Percentiles rank a stretch among this genome's conserved stretches.
phyloP scores from a whole-genome alignment of 192 early-diverging fungal species.

The Coemansia interrupta region DNA sequence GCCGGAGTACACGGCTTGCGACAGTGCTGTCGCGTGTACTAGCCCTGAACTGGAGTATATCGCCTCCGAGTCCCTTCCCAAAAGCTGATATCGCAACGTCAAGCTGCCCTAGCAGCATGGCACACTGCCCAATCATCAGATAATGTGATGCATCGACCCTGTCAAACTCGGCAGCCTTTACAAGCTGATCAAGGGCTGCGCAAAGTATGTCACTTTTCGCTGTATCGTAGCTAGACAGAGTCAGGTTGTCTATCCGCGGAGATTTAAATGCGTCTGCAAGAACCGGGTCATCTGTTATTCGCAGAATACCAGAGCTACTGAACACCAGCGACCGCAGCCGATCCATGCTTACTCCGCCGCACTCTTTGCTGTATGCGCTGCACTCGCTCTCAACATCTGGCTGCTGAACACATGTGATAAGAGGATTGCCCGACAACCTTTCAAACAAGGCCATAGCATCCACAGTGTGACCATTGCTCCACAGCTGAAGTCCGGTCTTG shows the following conservation, averaged over 20 bases:
- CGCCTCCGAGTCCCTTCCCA: conserved; percentile 2
- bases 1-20: conserved; percentile 13
- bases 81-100: conserved; percentile 31
- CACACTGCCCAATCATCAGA: conserved; percentile 32
- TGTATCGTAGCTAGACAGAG: not conserved
- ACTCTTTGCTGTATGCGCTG: conserved; percentile 34
- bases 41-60: not conserved
- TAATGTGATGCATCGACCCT: conserved; percentile 9
- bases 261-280: not conserved
- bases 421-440: conserved; percentile 3
- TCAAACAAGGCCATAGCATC: conserved; percentile 20
- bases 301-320: conserved; percentile 13
- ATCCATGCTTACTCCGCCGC: conserved; percentile 31
- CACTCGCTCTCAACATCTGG: conserved; percentile 33
- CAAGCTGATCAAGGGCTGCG: conserved; percentile 11
- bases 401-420: conserved; percentile 18
- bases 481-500: conserved; percentile 19
- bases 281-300: conserved; percentile 2
- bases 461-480: conserved; percentile 13
- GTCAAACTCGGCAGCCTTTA: conserved; percentile 18
- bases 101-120: conserved; percentile 24
- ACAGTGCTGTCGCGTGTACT: not conserved
- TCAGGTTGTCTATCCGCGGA: not conserved
- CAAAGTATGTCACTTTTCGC: not conserved
- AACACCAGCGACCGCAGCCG: conserved; percentile 30